Conservation (phyloP, 805 yeast species). For the Teunomyces gatunensis region DNA sequence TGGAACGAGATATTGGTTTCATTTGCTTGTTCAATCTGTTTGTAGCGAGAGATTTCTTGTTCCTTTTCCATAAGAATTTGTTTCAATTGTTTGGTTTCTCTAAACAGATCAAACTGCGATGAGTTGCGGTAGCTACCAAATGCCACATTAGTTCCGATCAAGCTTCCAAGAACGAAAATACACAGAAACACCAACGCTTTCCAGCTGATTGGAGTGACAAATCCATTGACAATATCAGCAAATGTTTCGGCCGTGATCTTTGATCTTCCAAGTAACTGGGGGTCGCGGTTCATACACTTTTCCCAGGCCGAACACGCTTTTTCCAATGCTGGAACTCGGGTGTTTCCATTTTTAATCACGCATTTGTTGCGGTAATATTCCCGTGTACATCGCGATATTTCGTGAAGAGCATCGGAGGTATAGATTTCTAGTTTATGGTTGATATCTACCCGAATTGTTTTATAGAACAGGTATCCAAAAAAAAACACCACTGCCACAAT, state of each 20-base stretch:
- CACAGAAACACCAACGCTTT: conserved; percentile 56
- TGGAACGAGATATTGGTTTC: conserved; percentile 1
- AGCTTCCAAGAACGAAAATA: conserved; percentile 48
- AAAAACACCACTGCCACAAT: conserved; percentile 52
- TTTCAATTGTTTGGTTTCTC: not conserved
- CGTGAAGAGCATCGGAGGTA: conserved; percentile 56
- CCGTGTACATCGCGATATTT: conserved; percentile 65
- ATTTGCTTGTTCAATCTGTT: not conserved
- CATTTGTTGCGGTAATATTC: conserved; percentile 76
- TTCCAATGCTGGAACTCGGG: conserved; percentile 74
- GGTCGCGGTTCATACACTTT: conserved; percentile 79
- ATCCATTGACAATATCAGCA: conserved; percentile 79
- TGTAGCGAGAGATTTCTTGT: not conserved
- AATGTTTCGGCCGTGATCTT: conserved; percentile 75
- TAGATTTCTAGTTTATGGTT: conserved; percentile 64
- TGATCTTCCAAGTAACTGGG: conserved; percentile 64
- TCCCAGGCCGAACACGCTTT: conserved; percentile 70
- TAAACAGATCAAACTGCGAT: conserved; percentile 3
- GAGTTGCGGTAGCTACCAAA: conserved; percentile 37
- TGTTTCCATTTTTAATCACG: conserved; percentile 40
- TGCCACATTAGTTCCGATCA: conserved; percentile 50
- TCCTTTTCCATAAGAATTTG: not conserved
- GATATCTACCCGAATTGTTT: conserved; percentile 66
- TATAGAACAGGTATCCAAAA: conserved; percentile 48
- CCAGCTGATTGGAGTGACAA: conserved; percentile 67